A percentile compares a stretch with the other conserved stretches of the same genome.
phyloP scores from a whole-genome alignment of 768 basidiomycete species.

The Melanogaster broomeanus region DNA sequence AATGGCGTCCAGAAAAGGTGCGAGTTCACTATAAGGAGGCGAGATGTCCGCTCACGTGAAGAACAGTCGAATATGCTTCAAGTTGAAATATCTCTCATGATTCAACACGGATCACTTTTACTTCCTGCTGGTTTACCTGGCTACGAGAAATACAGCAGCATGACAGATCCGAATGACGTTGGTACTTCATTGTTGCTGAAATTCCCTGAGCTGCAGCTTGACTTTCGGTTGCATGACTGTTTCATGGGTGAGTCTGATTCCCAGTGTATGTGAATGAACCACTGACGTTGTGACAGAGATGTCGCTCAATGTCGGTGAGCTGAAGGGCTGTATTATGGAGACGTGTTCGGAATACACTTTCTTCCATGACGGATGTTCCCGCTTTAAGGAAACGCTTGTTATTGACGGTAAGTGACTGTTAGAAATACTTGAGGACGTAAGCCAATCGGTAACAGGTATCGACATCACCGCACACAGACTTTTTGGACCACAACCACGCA shows the following conservation, averaged over 20 bases:
- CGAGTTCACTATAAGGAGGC: conserved; percentile 10
- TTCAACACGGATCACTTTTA: conserved; percentile 55
- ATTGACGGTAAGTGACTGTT: conserved; percentile 45
- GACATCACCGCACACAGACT: conserved; percentile 82
- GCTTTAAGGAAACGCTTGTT: conserved; percentile 40
- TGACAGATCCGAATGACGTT: conserved; percentile 36
- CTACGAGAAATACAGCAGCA: conserved; percentile 41
- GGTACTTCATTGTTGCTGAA: conserved; percentile 57
- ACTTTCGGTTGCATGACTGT: conserved; percentile 80
- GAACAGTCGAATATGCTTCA: conserved; percentile 82
- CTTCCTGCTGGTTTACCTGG: conserved; percentile 71
- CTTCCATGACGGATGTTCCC: conserved; percentile 20
- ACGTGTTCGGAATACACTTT: conserved; percentile 48
- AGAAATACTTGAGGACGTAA: background rate
- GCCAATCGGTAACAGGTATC: conserved; percentile 48
- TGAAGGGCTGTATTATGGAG: conserved; percentile 51
- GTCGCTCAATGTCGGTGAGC: conserved; percentile 69
- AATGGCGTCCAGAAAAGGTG: conserved; percentile 81
- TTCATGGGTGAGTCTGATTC: conserved; percentile 69
- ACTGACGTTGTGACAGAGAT: conserved; percentile 54
- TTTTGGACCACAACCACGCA: conserved; percentile 86
- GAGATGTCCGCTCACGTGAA: conserved; percentile 7
- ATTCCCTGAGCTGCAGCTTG: conserved; percentile 71
- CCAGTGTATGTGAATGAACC: background rate
- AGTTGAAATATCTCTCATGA: conserved; percentile 58